These are phyloP conservation scores for Grosmannia penicillata DNA, from an alignment of 2,329 filamentous ascomycete species.

Conservation along the genomic window DNA sequence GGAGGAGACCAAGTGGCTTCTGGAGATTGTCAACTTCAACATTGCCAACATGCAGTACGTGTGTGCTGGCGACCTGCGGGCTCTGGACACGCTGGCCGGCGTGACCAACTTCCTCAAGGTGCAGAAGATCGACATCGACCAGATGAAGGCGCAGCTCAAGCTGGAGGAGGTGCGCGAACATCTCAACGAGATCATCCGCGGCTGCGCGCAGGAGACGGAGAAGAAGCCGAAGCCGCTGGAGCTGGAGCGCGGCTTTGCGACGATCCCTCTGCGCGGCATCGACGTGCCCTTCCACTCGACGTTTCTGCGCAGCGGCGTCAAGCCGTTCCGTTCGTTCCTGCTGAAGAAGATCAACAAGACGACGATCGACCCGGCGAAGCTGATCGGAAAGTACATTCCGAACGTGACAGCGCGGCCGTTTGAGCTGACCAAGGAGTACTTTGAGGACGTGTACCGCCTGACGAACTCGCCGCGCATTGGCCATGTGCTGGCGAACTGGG, in stretches of 20 bases:
- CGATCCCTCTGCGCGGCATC: slow-evolving; percentile 91
- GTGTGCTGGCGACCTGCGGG: slow-evolving; percentile 54
- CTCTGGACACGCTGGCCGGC: slow-evolving; percentile 57
- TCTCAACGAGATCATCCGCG: slow-evolving; percentile 79
- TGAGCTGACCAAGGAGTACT: slow-evolving; percentile 94
- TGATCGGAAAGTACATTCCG: slow-evolving; percentile 97
- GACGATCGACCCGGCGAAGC: slow-evolving; percentile 89
- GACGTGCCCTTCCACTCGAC: slow-evolving; percentile 99
- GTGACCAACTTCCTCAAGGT: slow-evolving; percentile 92
- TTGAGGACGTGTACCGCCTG: slow-evolving; percentile 92
- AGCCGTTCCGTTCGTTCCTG: slow-evolving; percentile 95
- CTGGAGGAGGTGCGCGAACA: slow-evolving; percentile 86
- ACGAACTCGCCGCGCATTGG: slow-evolving; percentile 74
- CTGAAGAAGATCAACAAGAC: slow-evolving; percentile 99
- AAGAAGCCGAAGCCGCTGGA: slow-evolving; percentile 79
- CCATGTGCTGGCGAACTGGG: slow-evolving; percentile 75
- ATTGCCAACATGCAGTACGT: slow-evolving; percentile 65
- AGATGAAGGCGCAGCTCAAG: slow-evolving; percentile 71
- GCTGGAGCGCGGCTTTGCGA: slow-evolving; percentile 89
- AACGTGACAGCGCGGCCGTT: slow-evolving; percentile 97
- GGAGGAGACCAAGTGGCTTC: slow-evolving; percentile 83
- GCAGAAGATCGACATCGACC: slow-evolving; percentile 93
- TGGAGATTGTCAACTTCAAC: slow-evolving; percentile 98
- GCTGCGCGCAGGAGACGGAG: slow-evolving; percentile 73
- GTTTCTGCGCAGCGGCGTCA: slow-evolving; percentile 93